Evolutionary conservation across 345 rosid species (phyloP), one percentile per base, ranked within the genome.

Genomic region (Eutrema japonicum): DNA sequence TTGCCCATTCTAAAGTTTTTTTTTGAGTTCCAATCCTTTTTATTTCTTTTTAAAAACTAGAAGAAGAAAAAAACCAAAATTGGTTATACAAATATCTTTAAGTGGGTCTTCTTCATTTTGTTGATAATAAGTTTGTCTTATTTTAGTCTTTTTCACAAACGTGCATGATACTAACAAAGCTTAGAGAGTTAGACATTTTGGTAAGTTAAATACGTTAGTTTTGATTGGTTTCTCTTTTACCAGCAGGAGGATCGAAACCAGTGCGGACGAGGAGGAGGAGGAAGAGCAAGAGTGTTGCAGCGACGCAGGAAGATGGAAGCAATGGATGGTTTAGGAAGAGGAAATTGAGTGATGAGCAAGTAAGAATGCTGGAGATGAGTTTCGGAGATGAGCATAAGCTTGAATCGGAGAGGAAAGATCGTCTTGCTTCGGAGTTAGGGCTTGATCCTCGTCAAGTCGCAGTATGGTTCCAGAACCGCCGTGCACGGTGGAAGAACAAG

Each of bases 381-480:
- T 95, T 92, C 27, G 91, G 83, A 0, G 73, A 76, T 10, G 99
- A 95, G 57, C 93, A 88, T 73, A 95, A 95, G 75, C 79, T 95
- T 22, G 98, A 92, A 64, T 82, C 97, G 0, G 94, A 87, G 57
- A 84, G 94, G 45, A 95, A 95, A 64, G 87, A 87, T 52, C 80
- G 83, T 76, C 77, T 95, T 7, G 97, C 99, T 10, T 57, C 71
- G 2, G 93, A 90, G 80, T 83, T 92, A 5, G 97, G 96, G 2
- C 90, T 95, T 37, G 91, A 90, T 35, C 91, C 99, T 16, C 92
- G 99, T 32, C 99, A 95, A 62, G 98, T 95, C 0, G 99, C 98
- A 1, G 90, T 95, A 7, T 95, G 99, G 99, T 95, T 90, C 68
- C 99, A 95, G 62, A 95, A 95, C 86, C 82, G 97, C n/a, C 81